These are phyloP conservation scores for Taxillus chinensis DNA, from an alignment of 164 flowering plant genomes.

Conservation along the genomic window DNA sequence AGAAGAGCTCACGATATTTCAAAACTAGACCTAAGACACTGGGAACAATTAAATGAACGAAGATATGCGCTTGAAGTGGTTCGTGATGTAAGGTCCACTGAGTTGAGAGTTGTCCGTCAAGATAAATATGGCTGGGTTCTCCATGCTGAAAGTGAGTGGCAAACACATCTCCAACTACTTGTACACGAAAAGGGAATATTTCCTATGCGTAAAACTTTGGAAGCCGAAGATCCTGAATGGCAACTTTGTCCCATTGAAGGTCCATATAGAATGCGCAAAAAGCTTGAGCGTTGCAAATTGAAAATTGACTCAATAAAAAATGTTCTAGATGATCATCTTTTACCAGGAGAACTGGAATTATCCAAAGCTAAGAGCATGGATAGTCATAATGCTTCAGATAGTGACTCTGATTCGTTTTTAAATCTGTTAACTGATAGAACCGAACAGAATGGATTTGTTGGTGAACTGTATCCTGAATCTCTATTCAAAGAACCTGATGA, in stretches of 20 bases:
- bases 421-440: slow-evolving; percentile 36
- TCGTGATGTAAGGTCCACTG: slow-evolving; percentile 91
- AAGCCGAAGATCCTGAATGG: slow-evolving; percentile 68
- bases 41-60: slow-evolving; percentile 89
- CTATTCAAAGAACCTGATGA: slow-evolving; percentile 44
- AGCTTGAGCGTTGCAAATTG: slow-evolving; percentile 75
- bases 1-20: slow-evolving; percentile 59
- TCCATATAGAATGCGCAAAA: slow-evolving; percentile 97
- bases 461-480: slow-evolving; percentile 43
- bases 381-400: slow-evolving; percentile 41
- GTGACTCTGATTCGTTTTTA: slow-evolving; percentile 48
- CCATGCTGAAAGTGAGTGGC: slow-evolving; percentile 99
- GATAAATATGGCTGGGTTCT: slow-evolving; percentile 99
- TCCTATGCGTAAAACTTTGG: slow-evolving; percentile 39
- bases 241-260: slow-evolving; percentile 99
- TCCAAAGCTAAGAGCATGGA: slow-evolving; percentile 36
- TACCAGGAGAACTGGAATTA: slow-evolving; percentile 32
- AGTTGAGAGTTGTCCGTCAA: slow-evolving; percentile 88
- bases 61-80: slow-evolving; percentile 86
- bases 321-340: slow-evolving; percentile 47
- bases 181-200: slow-evolving; percentile 94
- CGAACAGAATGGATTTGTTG: slow-evolving; percentile 31
- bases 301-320: slow-evolving; percentile 66
- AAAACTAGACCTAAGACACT: slow-evolving; percentile 56
- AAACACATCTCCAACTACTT: slow-evolving; percentile 87